Evolutionary conservation across 2,329 filamentous ascomycete genomes (phyloP), one percentile per base, ranked within the genome.

Genomic region (Aspergillus pseudoterreus): DNA sequence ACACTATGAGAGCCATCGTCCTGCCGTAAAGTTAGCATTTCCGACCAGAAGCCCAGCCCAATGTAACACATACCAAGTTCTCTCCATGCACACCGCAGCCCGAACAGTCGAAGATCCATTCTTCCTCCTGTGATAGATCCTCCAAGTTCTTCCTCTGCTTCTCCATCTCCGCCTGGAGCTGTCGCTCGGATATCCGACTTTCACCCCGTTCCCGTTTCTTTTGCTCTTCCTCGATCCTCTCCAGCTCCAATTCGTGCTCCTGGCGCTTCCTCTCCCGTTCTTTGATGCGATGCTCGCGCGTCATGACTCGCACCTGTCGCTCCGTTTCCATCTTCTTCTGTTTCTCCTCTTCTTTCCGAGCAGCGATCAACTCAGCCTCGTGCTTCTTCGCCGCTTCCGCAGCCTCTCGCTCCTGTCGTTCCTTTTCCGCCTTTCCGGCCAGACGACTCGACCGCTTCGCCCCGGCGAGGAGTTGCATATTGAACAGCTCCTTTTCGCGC

Each of bases 1-100:
- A 99, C 85, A 67, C 91, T 96, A 67, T 96, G 92, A 6, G 90
- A 87, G 33, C 94, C 94, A 67, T 97, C 94, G 63, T 99, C 94
- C 79, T 82, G 56, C 14, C 6, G 30, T 43, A 39, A 21, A 55
- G 70, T 47, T 68, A 63, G 60, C 39, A 56, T 53, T n/a, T 4
- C 11, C n/a, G 2, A 15, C 4, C 10, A 14, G 15, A 8, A 6
- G 4, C 24, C 17, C 35, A 15, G 21, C 12, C 21, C 32, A 27
- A 30, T 5, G n/a, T n/a, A 15, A 42, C 55, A 60, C 77, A 58
- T 68, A 81, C 79, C 54, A 84, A 65, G 53, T 96, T 89, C 61
- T 95, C 87, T 19, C 94, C 94, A 69, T 96, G 86, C 19, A 91
- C 81, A 22, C 92, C 92, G 68, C 94, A 99, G 22, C 89, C 81